Evolutionary conservation across 768 basidiomycete species (phyloP), one percentile per base, ranked within the genome.

Genomic region (Brasilioporus rufonigricans): DNA sequence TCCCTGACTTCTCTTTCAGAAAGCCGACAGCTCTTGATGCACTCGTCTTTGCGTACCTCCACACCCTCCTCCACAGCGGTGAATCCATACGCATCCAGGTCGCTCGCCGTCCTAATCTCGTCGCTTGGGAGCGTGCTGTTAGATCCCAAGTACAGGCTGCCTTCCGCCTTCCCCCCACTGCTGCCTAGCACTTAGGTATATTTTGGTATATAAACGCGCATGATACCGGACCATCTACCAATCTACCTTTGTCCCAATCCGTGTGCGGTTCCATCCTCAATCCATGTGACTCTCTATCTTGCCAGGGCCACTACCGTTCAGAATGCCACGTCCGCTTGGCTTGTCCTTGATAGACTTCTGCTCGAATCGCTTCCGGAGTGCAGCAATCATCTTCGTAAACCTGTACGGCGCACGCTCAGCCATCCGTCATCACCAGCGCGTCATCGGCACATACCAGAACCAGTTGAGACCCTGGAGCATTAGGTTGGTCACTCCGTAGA

Each of bases 21-120:
- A 75, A 76, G 24, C 87, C 91, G 21, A 93, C 91, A 1, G 80
- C 86, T 0, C 81, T 93, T 14, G 91, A 93, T 65, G 91, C 91
- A 3, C 81, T 92, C 41, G 75, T 81, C 7, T 93, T 93, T 65
- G 91, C 91, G 1, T 93, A 93, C 62, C 74, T 93, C 13, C 85
- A 91, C 67, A 77, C 75, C 50, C 77, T 91, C 23, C 71, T 89
- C 7, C 73, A 83, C 45, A 73, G 77, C 23, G 65, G 45, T 38
- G 73, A 64, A 19, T 48, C 49, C 9, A 71, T 84, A 21, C 80
- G 87, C 32, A 77, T 82, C 35, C 86, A 89, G 63, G 83, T 91
- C 27, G 79, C 82, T 13, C 81, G 83, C 47, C 83, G 82, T 55
- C 83, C 81, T 38, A 93, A 93, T 63, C 85, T 93, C 39, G 83